Evolutionary conservation across 2,329 filamentous ascomycete genomes (phyloP), one percentile per base, ranked within the genome.

Genomic region (Alternaria burnsii): DNA sequence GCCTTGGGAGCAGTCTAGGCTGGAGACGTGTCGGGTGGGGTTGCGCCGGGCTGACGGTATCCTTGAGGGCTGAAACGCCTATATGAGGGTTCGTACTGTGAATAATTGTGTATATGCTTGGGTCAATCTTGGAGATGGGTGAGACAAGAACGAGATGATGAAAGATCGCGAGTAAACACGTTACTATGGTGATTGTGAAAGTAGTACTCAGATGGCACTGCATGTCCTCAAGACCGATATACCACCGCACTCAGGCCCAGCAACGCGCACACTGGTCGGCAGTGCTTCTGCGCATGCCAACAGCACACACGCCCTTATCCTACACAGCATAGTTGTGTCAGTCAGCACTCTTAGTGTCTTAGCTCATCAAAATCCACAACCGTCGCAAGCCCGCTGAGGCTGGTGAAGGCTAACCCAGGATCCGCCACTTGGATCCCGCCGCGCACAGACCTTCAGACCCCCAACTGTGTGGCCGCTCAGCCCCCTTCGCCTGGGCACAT

Each of bases 341-440:
- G 65, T 66, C 62, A 67, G 66, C 65, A 58, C 32, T 54, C 24
- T 28, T 20, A 18, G 40, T 30, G 28, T 30, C 28, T 16, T 36
- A 36, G 12, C 24, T 52, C 38, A 40, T n/a, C 52, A 46, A 18
- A 47, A 26, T 9, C 46, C 58, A 52, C 20, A 34, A n/a, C 22
- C 18, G 53, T 65, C 62, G 62, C 63, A 68, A 68, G 64, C 66
- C 59, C 58, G 59, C 52, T 69, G 66, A 70, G 67, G 67, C 67
- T 69, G 61, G 62, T 70, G 62, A 63, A 52, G 44, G 44, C 58
- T 60, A 62, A 51, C 38, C 52, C 51, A 48, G 46, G 50, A 48
- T 58, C 46, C 55, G 46, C 62, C 62, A 65, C 48, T 62, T 52
- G 30, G 30, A 57, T 59, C 50, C 53, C 62, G 62, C 53, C 18